A percentile compares a stretch with the other conserved stretches of the same genome.
Conservation (phyloP, 164 flowering plant species). For the Buxus sempervirens region DNA sequence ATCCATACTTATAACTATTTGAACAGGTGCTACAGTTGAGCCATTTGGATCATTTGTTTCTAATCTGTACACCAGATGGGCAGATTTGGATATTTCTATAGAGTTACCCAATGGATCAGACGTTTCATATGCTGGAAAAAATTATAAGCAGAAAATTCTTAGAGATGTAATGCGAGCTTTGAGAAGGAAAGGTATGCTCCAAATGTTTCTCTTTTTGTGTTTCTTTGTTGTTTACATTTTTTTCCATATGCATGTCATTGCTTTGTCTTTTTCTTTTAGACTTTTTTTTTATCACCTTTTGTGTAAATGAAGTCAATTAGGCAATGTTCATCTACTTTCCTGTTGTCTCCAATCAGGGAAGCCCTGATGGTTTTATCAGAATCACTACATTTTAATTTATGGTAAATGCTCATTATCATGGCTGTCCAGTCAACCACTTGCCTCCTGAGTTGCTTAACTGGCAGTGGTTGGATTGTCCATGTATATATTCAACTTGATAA, state of each 20-base stretch:
- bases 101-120: slow-evolving; percentile 45
- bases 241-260: background rate
- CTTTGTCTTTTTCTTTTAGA: background rate
- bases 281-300: background rate
- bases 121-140: slow-evolving; percentile 50
- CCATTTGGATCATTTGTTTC: slow-evolving; percentile 95
- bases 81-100: slow-evolving; percentile 87
- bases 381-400: too few relatives aligned
- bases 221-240: background rate
- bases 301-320: background rate
- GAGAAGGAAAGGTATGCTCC: slow-evolving; percentile 54
- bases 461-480: background rate
- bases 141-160: slow-evolving; percentile 44
- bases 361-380: too few relatives aligned
- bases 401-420: background rate
- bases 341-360: background rate
- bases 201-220: too few relatives aligned
- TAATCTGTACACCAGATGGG: slow-evolving; percentile 74
- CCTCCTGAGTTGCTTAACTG: background rate
- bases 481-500: background rate
- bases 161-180: slow-evolving; percentile 45
- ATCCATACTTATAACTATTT: slow-evolving; percentile 2
- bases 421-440: background rate
- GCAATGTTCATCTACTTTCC: too few relatives aligned
- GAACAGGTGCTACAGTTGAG: slow-evolving; percentile 82